Evolutionary conservation across 208 protist genomes (phyloP), one percentile per base, ranked within the genome.

Genomic region (Trypanosoma vivax): DNA sequence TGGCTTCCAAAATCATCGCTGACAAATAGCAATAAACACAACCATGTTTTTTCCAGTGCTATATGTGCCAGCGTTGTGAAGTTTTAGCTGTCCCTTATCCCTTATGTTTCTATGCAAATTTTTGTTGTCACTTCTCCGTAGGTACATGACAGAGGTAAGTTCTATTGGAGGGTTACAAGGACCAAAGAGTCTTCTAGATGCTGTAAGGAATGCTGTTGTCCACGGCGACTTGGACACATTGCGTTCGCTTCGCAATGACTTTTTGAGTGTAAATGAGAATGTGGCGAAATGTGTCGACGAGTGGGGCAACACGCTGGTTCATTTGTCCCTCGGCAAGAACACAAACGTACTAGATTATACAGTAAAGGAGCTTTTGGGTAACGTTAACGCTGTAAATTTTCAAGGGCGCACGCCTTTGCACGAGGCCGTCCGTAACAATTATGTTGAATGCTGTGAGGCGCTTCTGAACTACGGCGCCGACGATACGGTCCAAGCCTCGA

Each of bases 391-490:
- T 0, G 29, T 65, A 5, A 91, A 95, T 51, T 75, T 73, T 55
- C 88, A 92, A 29, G 88, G 85, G 49, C 82, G 83, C 39, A 95
- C 88, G 1, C 73, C 88, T 14, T 68, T 95, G 16, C 88, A 95
- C 69, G 81, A 92, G 52, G 83, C 84, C 19, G 88, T 92, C 35
- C 81, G 75, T 45, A 73, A 79, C 50, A 90, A 92, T 51, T 87
- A 83, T 58, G 71, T 86, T 9, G 83, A 81, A 47, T 84, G 81
- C 51, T 90, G 79, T 70, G 65, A 88, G 42, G 49, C 83, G 14
- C 81, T 95, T n/a, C 74, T 95, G 31, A 64, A 76, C 23, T 63
- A 83, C 63, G 83, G 76, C 13, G 88, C 83, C 6, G 83, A 95
- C 50, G 84, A 88, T 65, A 72, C 77, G 14, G 67, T 91, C 11